A percentile compares a stretch with the other conserved stretches of the same genome.
Conservation (phyloP, 768 basidiomycete genomes). For the Boletus eberwhitei region DNA sequence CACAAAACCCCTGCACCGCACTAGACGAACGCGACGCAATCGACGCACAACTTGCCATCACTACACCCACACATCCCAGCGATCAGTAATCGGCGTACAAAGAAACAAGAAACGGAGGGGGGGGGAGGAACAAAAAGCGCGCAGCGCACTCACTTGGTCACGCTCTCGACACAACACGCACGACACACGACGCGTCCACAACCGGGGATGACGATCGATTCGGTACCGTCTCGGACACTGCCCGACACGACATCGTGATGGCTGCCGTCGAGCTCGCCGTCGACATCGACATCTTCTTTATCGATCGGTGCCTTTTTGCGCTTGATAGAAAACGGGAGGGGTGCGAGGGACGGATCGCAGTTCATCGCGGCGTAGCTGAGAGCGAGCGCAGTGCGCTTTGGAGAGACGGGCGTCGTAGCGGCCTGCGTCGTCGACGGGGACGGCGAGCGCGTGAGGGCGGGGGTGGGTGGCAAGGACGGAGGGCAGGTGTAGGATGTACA, state of each 20-base stretch:
- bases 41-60: conserved; percentile 31
- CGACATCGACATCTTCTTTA: conserved; percentile 17
- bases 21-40: conserved; percentile 30
- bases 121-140: not conserved
- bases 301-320: conserved; percentile 30
- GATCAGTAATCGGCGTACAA: conserved; percentile 13
- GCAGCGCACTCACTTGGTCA: conserved; percentile 30
- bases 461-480: conserved; percentile 36
- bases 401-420: conserved; percentile 18
- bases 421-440: conserved; percentile 20
- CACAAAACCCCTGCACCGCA: too few relatives aligned
- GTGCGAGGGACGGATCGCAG: conserved; percentile 3
- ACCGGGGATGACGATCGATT: conserved; percentile 23
- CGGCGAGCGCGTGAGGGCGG: conserved; percentile 34
- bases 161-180: conserved; percentile 35
- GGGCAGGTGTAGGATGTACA: conserved; percentile 34
- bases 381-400: conserved; percentile 28
- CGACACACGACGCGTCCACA: conserved; percentile 36
- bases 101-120: not conserved
- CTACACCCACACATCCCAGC: conserved; percentile 3
- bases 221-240: conserved; percentile 1
- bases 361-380: conserved; percentile 25
- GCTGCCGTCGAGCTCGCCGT: not conserved
- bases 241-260: not conserved
- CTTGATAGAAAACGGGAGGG: conserved; percentile 8